Evolutionary conservation across 805 yeast species (phyloP), one percentile per base, ranked within the genome.

Genomic region (Myxozyma kluyveri): DNA sequence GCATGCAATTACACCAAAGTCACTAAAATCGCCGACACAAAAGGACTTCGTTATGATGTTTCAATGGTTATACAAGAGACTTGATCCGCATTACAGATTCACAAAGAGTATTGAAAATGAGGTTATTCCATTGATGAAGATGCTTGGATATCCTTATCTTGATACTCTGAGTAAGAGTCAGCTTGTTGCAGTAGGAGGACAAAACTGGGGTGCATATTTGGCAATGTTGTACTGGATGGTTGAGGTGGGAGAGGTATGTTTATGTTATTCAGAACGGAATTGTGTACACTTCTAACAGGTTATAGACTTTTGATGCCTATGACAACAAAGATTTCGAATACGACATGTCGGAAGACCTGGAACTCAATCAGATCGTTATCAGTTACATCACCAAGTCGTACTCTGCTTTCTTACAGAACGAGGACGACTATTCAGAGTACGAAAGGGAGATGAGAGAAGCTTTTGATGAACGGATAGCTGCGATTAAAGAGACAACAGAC

Each of bases 111-210:
- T 86, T 31, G 96, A 88, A 57, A 75, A 79, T 43, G 96, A 89
- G 56, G 85, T 88, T 2, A 84, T 82, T 56, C 75, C 78, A 18
- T 69, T 87, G 18, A 70, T 89, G 61, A 83, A 80, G 63, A 75
- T 74, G 33, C 66, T 88, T 54, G 79, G 79, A 44, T 89, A 89
- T 62, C 96, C 97, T 1, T 88, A 84, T 65, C 67, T 88, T 52
- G 95, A 86, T 37, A 73, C 86, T 0, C 82, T 90, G 36, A 86
- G 84, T 67, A 83, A 89, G 63, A 84, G 93, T 0, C 95, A 88
- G 65, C 83, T 89, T 35, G 81, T 89, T 35, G 96, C 96, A 0
- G 96, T 88, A 10, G 96, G 96, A 4, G 95, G 96, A 2, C 65
- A 63, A 49, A 82, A 82, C 59, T 89, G 96, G 96, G 88, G 87